Conservation (phyloP, 163 green algal species). For the Chlorella variabilis region DNA sequence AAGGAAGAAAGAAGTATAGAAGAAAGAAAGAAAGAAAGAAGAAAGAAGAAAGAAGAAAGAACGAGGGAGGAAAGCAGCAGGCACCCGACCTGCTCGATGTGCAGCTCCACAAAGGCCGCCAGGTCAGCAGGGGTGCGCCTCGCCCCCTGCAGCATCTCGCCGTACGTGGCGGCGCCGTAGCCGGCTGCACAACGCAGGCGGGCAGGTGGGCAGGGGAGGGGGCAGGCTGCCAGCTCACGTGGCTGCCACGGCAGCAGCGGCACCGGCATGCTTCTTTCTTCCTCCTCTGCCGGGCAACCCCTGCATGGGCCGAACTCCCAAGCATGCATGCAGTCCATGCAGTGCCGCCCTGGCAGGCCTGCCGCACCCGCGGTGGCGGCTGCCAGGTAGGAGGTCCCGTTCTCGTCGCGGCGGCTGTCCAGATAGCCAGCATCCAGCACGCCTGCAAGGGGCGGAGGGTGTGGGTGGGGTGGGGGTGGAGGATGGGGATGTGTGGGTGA, state of each 20-base stretch:
- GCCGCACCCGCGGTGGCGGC: slow-evolving; percentile 53
- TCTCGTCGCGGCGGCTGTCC: slow-evolving; percentile 73
- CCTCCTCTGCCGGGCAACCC: too few species aligned
- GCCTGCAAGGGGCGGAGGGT: slow-evolving; percentile 46
- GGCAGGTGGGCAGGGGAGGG: too few species aligned
- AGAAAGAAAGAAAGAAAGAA: not conserved
- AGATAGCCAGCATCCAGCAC: slow-evolving; percentile 66
- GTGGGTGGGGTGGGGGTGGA: not conserved
- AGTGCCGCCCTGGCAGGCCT: too few species aligned
- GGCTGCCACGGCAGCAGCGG: too few species aligned
- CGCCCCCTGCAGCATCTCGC: slow-evolving; percentile 62
- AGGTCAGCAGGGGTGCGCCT: slow-evolving; percentile 46
- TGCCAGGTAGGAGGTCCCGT: slow-evolving; percentile 73
- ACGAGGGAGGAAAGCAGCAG: not conserved
- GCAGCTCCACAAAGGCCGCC: slow-evolving; percentile 94
- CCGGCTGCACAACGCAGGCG: slow-evolving; percentile 58
- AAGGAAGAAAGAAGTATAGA: not conserved
- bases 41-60: not conserved
- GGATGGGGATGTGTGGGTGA: too few species aligned
- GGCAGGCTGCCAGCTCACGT: too few species aligned
- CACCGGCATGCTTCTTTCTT: too few species aligned
- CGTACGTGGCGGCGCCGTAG: slow-evolving; percentile 61
- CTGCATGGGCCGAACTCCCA: too few species aligned
- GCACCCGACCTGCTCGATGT: slow-evolving; percentile 91
- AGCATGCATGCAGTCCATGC: too few species aligned